Evolutionary conservation across 768 basidiomycete species (phyloP).

Genomic region (Boletus bicolor): DNA sequence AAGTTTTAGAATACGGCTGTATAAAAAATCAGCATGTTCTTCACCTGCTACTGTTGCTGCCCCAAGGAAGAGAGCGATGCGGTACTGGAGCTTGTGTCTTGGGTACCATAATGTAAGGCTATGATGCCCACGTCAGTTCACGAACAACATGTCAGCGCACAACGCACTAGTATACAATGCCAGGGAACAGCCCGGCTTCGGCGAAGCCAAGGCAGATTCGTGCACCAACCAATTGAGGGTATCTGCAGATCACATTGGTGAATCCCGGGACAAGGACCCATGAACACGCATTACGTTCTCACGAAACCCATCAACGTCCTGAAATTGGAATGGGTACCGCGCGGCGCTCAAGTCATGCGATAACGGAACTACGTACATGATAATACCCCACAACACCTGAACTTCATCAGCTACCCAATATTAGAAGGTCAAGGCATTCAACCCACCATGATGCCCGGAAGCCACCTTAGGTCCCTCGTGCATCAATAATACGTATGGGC

Average conservation of each 20-base stretch:
- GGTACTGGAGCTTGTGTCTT: constrained; percentile 54
- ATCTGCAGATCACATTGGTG: constrained; percentile 37
- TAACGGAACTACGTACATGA: constrained; percentile 42
- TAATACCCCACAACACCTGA: constrained; percentile 60
- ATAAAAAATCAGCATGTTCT: not conserved
- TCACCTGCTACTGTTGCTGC: constrained; percentile 58
- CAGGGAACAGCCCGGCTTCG: constrained; percentile 72
- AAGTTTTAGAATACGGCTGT: not conserved
- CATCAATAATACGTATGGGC: not conserved
- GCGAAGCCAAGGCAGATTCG: constrained; percentile 60
- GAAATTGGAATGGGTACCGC: not conserved
- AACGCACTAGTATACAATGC: constrained; percentile 67
- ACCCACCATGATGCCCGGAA: constrained; percentile 61
- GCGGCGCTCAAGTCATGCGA: not conserved
- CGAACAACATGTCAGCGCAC: not conserved
- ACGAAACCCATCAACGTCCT: constrained; percentile 69
- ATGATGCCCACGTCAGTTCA: not conserved
- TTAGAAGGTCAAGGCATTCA: not conserved
- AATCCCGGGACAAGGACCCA: not conserved
- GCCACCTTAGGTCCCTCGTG: constrained; percentile 41
- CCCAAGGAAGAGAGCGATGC: constrained; percentile 62
- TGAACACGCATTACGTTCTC: constrained; percentile 43
- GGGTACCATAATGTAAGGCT: constrained; percentile 71
- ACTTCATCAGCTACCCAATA: not conserved
- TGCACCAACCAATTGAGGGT: constrained; percentile 56